Evolutionary conservation across 169 alveolate genomes (phyloP), one percentile per base, ranked within the genome.

Genomic region (Cryptosporidium parvum): DNA sequence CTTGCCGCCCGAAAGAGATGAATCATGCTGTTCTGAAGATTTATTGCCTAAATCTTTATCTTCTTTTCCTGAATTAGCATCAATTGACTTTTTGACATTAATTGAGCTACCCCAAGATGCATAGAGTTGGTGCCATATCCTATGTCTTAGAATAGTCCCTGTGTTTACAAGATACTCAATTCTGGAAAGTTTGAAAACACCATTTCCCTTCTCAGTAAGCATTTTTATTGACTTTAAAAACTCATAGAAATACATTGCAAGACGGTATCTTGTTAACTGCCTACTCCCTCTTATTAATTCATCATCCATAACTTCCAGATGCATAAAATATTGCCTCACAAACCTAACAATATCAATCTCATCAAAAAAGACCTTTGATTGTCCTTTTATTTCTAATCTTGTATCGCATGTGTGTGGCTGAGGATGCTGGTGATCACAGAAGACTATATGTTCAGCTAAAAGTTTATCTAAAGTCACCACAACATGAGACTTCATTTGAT

Each of bases 341-440:
- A 80, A 80, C 70, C 0, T 59, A 12, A 80, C 3, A 16, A 80
- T 80, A 45, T 59, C 62, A 62, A 80, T 80, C 9, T 80, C 89
- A 42, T 80, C 89, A 48, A 80, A 80, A 51, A 80, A 80, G 14
- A 80, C 89, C 52, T 80, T 80, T n/a, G 89, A 80, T 67, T 59
- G 89, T 29, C 89, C 89, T 29, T 80, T 80, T 18, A 80, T 80
- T 44, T 80, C 89, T 16, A 80, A 18, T 16, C 42, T 80, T 2
- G 59, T 67, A 65, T 80, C 75, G n/a, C 89, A 80, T 9, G 89
- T 80, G 14, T 80, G 89, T 61, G 89, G 89, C 21, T 80, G 89
- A 6, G 89, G 89, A 62, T 80, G 89, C 6, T 62, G 21, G 23
- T 80, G 89, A 51, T 80, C 62, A 67, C 89, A 80, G 62, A 80